Base-by-base conservation (phyloP, 148 eudicot species). In the Rhododendron williamsianum region DNA sequence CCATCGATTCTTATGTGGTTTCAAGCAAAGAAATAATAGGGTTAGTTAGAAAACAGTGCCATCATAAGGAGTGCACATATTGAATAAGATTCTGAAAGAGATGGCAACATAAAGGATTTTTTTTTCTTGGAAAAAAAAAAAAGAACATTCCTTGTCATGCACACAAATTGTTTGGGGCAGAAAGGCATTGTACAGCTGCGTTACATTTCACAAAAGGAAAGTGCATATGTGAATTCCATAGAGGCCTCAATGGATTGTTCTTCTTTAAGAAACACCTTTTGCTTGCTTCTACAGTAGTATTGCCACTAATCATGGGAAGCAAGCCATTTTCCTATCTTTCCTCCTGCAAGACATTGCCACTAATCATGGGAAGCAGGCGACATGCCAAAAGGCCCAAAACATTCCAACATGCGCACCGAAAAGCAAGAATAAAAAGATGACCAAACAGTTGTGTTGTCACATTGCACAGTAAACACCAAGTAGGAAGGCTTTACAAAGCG, bases 311-410 rank as follows among this genome's bases (percentile, higher is more conserved):
- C 78, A 73, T 15, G 45, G 41, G 45, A 41, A 76, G 49, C 25
- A 38, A 41, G 43, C 43, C 43, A 33, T 73, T 73, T 73, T 18
- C 45, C 41, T 2, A 73, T 36, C 76, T 12, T 73, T 35, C 23
- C 45, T 73, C 45, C 45, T 7, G 10, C 23, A 74, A 38, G 46
- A 74, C 45, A 12, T 19, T 74, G 78, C 9, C 45, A 35, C 4
- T 36, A 4, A 73, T 16, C 78, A 73, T 33, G 45, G 41, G 45
- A 41, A 76, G 48, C 25, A 19, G 9, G 21, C 4, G 27, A 41
- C 80, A 76, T 76, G 48, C 49, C 51, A 76, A 65, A 65, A n/a
- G 72, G 11, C 33, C 72, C 72, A 65, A 76, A 76, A 76, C 46
- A 41, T 43, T 2, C 12, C 27, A 35, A 43, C 27, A 43, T 43